Evolutionary conservation across 495 filamentous ascomycete species (phyloP), one percentile per base, ranked within the genome.

Genomic region (Hypoxylon crocopeplum): DNA sequence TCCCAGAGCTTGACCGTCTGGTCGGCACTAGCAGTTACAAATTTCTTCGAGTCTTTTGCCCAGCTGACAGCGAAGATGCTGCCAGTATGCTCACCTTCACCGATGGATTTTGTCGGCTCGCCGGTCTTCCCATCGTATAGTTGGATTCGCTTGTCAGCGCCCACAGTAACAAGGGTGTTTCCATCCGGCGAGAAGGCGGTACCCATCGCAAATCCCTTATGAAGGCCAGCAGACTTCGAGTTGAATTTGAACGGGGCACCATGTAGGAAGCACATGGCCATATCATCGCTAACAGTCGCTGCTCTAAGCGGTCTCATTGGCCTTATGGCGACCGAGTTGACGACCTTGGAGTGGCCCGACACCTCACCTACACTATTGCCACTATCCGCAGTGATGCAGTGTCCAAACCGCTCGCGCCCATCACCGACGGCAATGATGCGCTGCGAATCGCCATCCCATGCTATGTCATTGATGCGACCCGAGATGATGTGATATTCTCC

Each of bases 381-480:
- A 68, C 88, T 93, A 68, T 98, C 95, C 67, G 91, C 93, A 5
- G 91, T 96, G 67, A 98, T 91, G 76, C 90, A 96, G 69, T 93
- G 92, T 12, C 94, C 95, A 72, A 88, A 96, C 46, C 90, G 84
- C 73, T 98, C 92, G 69, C 93, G 93, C 12, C 94, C 94, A 53
- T 97, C 88, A 17, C 94, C 94, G 15, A 98, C 95, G 7, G 93
- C 95, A 58, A 97, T 96, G 45, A 98, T 89, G 19, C 94, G 88
- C 76, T 97, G 92, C 42, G 89, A 93, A 72, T 98, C 94, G 39
- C 93, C 95, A 71, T 98, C 94, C 93, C 94, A 98, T 8, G 93
- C 92, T 41, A 98, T 79, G 69, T 98, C 94, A 70, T 94, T 94
- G 72, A 98, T 96, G 39, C 90, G 87, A 25, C 94, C 95, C 45